Evolutionary conservation across 129 eudicot genomes (phyloP), one percentile per base, ranked within the genome.

Genomic region (Oenanthe sinensis): DNA sequence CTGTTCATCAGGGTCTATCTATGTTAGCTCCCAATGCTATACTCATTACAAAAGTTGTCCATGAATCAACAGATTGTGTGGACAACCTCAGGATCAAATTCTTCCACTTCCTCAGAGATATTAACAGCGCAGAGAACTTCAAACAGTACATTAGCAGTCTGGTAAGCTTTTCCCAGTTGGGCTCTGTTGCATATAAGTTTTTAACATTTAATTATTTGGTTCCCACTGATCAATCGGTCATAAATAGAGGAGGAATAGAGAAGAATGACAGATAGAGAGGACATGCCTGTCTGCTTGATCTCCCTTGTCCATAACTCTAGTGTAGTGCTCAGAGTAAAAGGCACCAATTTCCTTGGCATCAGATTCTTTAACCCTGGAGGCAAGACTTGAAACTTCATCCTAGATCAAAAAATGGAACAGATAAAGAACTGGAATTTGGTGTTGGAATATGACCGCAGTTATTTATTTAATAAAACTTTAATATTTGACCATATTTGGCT

Each of bases 111-210:
- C 82, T 95, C 98, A 67, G 97, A 83, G 85, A 87, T 95, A 86
- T 88, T 91, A 85, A 95, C 97, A 42, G 97, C 95, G 60, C 99
- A 95, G 26, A 95, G 96, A 78, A 95, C 99, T 90, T 92, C 99
- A 84, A 95, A 90, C 78, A 95, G 92, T 30, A 92, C 97, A 44
- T 92, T 97, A 24, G 97, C 97, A 52, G 93, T 90, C 88, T 92
- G 96, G 83, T 95, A 95, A 85, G 99, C 99, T 86, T 95, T 95
- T 42, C 96, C 99, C 52, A 95, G 97, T 77, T 88, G 94, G 77
- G 96, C 93, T 85, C 99, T 92, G 87, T 82, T 75, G 67, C 48
- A 65, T 84, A 88, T 73, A 74, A 13, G 83, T 72, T 87, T 91
- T 19, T 39, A 63, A 50, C 8, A 42, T 46, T 79, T 55, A 49